Percentiles rank a stretch among this genome's conserved stretches.
These are phyloP conservation scores for Candida albicans DNA, from an alignment of 1,139 yeast genomes.

Conservation along the genomic window DNA sequence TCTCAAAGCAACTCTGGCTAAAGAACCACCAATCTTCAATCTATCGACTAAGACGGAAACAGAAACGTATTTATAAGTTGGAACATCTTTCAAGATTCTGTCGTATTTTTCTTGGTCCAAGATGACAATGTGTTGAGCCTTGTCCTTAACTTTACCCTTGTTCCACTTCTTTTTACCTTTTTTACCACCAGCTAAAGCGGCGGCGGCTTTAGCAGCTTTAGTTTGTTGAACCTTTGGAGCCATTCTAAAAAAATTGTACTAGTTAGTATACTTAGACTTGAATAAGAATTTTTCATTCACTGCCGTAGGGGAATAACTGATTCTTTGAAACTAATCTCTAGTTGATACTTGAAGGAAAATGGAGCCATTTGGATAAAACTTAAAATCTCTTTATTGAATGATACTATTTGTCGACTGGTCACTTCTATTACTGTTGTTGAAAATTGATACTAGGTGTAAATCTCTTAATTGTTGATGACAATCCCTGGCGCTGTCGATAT, in stretches of 20 bases:
- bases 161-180: constrained; percentile 99
- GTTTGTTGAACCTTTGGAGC: constrained; percentile 99
- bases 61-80: constrained; percentile 97
- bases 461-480: too few species aligned
- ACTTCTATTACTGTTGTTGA: too few species aligned
- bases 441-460: too few species aligned
- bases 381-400: too few species aligned
- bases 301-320: background rate
- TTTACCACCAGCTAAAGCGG: constrained; percentile 99
- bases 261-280: constrained; percentile 37
- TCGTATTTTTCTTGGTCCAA: constrained; percentile 98
- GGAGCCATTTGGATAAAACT: too few species aligned
- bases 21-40: constrained; percentile 98
- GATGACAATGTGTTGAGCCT: constrained; percentile 98
- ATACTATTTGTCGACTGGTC: too few species aligned
- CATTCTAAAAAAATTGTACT: constrained; percentile 52
- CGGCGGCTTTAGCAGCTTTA: constrained; percentile 99
- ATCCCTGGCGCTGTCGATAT: too few species aligned
- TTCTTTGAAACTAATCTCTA: too few species aligned
- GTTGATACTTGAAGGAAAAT: too few species aligned
- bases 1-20: constrained; percentile 97
- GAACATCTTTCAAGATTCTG: constrained; percentile 99
- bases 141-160: constrained; percentile 99
- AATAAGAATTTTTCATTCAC: background rate
- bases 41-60: constrained; percentile 98